A percentile compares a stretch with the other conserved stretches of the same genome.
Evolutionary conservation across 1,284 basidiomycete genomes (phyloP).

Genomic region (Meira nashicola): DNA sequence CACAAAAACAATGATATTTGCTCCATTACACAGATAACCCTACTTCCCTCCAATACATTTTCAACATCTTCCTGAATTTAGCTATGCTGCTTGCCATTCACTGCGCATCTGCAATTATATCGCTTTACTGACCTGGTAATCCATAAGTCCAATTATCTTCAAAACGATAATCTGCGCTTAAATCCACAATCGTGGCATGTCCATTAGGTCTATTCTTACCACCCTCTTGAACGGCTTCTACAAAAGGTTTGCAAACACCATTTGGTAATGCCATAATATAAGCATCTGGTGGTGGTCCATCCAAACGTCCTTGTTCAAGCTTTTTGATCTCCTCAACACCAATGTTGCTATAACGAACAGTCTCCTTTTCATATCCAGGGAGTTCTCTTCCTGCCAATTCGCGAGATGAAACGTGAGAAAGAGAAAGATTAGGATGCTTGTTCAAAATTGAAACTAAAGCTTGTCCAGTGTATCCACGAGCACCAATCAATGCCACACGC

Average conservation of each 20-base stretch:
- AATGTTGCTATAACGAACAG: slow-evolving; percentile 58
- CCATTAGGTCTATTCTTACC: slow-evolving; percentile 63
- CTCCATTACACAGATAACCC: background rate
- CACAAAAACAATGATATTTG: background rate
- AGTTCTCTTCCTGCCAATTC: slow-evolving; percentile 81
- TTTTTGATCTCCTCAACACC: slow-evolving; percentile 47
- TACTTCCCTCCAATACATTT: slow-evolving; percentile 7
- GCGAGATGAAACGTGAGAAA: slow-evolving; percentile 92
- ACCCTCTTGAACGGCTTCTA: slow-evolving; percentile 82
- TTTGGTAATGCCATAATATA: slow-evolving; percentile 90
- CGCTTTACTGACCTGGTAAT: slow-evolving; percentile 79
- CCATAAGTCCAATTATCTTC: slow-evolving; percentile 94
- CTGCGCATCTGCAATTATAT: background rate
- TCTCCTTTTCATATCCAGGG: slow-evolving; percentile 73
- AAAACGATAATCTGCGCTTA: slow-evolving; percentile 93
- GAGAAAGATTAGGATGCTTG: slow-evolving; percentile 75
- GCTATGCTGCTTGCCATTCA: background rate
- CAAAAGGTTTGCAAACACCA: slow-evolving; percentile 92
- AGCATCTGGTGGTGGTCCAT: slow-evolving; percentile 48
- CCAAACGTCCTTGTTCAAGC: slow-evolving; percentile 45
- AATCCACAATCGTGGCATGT: slow-evolving; percentile 68
- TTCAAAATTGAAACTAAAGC: slow-evolving; percentile 80
- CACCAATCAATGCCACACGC: slow-evolving; percentile 89
- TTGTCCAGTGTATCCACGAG: slow-evolving; percentile 91
- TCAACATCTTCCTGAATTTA: background rate